These are phyloP conservation scores for Alternaria sp. DNA, from an alignment of 2,329 filamentous ascomycete genomes.

Conservation along the genomic window DNA sequence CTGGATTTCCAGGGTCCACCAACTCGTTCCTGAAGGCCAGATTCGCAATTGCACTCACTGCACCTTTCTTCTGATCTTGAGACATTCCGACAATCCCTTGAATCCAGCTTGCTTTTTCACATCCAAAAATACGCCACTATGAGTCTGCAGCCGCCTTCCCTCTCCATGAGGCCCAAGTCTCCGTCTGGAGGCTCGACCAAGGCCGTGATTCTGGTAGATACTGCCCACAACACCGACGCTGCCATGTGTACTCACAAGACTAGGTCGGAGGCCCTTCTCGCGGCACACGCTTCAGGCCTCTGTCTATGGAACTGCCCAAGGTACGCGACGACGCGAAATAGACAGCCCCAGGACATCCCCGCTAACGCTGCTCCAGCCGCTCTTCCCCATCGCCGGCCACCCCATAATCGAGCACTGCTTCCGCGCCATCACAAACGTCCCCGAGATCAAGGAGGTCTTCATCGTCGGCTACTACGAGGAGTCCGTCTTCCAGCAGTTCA, in stretches of 20 bases:
- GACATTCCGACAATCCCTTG: background rate
- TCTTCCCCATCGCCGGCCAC: slow-evolving; percentile 98
- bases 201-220: slow-evolving; percentile 86
- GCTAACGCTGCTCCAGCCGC: slow-evolving; percentile 65
- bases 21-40: slow-evolving; percentile 31
- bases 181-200: slow-evolving; percentile 69
- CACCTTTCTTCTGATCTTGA: slow-evolving; percentile 11
- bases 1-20: slow-evolving; percentile 33
- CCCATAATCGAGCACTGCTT: slow-evolving; percentile 99
- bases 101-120: background rate
- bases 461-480: slow-evolving; percentile 99
- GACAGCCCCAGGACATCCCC: slow-evolving; percentile 15
- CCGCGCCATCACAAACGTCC: slow-evolving; percentile 86
- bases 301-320: slow-evolving; percentile 96
- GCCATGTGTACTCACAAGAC: slow-evolving; percentile 31
- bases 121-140: slow-evolving; percentile 24
- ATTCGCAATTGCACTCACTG: slow-evolving; percentile 30
- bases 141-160: slow-evolving; percentile 47
- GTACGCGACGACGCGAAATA: slow-evolving; percentile 55
- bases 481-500: slow-evolving; percentile 94
- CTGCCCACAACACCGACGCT: slow-evolving; percentile 10
- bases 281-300: slow-evolving; percentile 92
- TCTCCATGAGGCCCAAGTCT: slow-evolving; percentile 44
- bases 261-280: slow-evolving; percentile 94
- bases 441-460: slow-evolving; percentile 93